A percentile compares a stretch with the other conserved stretches of the same genome.
phyloP scores from a whole-genome alignment of 2,329 filamentous ascomycete species.

The Fusarium sp. region DNA sequence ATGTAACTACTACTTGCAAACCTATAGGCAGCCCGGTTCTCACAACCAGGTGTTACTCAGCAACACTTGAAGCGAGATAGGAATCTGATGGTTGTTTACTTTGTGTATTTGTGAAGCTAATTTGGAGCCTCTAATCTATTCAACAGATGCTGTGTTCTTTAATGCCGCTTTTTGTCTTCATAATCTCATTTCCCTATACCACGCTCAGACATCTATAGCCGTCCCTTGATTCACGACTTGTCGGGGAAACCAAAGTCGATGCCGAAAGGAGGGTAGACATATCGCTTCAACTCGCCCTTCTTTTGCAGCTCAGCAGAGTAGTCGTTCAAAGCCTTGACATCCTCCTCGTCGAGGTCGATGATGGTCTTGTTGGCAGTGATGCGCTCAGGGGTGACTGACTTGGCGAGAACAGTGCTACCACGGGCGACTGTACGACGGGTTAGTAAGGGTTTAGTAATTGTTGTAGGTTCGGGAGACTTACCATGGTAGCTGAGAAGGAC shows the following conservation, averaged over 20 bases:
- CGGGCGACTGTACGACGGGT: conserved; percentile 67
- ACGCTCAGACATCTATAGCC: conserved; percentile 14
- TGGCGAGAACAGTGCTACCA: conserved; percentile 78
- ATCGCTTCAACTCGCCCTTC: conserved; percentile 68
- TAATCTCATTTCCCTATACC: conserved; percentile 3
- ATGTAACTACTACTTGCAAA: no score
- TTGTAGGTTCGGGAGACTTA: conserved; percentile 54
- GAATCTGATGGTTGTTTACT: background rate
- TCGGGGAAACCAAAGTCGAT: conserved; percentile 80
- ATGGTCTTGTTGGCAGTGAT: conserved; percentile 79
- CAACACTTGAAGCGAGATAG: background rate
- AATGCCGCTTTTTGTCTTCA: conserved; percentile 27
- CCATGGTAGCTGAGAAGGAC: conserved; percentile 80
- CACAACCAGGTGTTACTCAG: background rate
- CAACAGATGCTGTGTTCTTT: conserved; percentile 8
- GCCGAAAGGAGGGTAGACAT: conserved; percentile 77
- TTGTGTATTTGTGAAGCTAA: conserved; percentile 9
- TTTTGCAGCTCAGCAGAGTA: conserved; percentile 65
- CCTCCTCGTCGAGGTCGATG: conserved; percentile 73
- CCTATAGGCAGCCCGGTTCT: no score
- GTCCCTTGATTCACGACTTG: conserved; percentile 58
- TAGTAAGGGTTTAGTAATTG: conserved; percentile 3
- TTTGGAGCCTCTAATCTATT: conserved; percentile 19
- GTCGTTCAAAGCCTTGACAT: conserved; percentile 69
- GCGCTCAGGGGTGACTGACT: conserved; percentile 75